phyloP scores from a whole-genome alignment of 352 stramenopile genomes.

The Paralagenidium karlingii region DNA sequence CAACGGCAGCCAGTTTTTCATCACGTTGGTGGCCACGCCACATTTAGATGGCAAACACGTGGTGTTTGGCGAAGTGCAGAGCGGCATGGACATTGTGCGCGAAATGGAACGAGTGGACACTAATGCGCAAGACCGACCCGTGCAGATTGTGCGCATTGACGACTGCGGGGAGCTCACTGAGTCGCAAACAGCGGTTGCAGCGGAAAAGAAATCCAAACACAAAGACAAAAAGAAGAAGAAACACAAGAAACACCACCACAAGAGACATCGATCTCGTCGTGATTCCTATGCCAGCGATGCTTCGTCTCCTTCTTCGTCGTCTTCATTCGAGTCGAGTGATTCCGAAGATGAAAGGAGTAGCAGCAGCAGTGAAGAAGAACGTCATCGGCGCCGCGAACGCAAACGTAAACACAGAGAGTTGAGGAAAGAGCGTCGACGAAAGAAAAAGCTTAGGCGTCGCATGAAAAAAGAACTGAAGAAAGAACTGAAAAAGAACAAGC shows the following conservation, averaged over 20 bases:
- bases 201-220: slow-evolving; percentile 2
- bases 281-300: neutral
- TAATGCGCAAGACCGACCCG: slow-evolving; percentile 68
- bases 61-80: slow-evolving; percentile 95
- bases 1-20: slow-evolving; percentile 81
- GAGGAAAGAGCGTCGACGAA: no score
- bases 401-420: no score
- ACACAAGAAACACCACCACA: neutral
- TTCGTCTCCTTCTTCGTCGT: slow-evolving; percentile 5
- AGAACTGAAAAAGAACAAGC: no score
- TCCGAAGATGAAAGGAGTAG: no score
- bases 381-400: no score
- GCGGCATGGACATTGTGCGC: slow-evolving; percentile 50
- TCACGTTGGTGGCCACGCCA: slow-evolving; percentile 76
- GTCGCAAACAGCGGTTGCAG: no score
- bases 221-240: no score
- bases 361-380: no score
- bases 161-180: slow-evolving; percentile 93
- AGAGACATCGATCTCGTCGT: no score
- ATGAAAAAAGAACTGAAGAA: no score
- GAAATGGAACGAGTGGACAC: slow-evolving; percentile 89
- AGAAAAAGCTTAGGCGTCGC: no score
- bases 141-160: slow-evolving; percentile 85
- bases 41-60: slow-evolving; percentile 99
- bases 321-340: no score